Percentiles rank a stretch among this genome's conserved stretches.
Conservation (phyloP, 2,329 filamentous ascomycete genomes). For the Verticillium isaacii region DNA sequence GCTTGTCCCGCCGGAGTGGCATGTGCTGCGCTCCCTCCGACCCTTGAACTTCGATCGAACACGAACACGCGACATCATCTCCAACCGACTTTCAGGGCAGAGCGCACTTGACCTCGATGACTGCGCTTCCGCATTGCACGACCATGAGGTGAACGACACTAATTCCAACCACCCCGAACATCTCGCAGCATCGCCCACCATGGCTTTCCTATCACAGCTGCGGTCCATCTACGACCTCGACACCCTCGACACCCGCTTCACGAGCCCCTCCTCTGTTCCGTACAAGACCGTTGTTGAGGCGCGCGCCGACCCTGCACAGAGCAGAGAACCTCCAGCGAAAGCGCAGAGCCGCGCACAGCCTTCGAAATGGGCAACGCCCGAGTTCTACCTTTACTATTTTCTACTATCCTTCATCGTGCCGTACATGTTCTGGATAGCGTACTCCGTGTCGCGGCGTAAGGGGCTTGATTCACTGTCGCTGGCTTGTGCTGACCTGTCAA, state of each 20-base stretch:
- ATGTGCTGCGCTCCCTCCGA: background rate
- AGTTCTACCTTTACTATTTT: slow-evolving; percentile 79
- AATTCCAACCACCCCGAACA: background rate
- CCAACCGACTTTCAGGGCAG: background rate
- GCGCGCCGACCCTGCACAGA: slow-evolving; percentile 29
- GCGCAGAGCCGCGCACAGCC: slow-evolving; percentile 43
- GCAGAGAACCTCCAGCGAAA: slow-evolving; percentile 36
- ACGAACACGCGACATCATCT: background rate
- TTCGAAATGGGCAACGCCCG: slow-evolving; percentile 78
- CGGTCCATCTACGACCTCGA: slow-evolving; percentile 58
- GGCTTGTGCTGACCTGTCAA: background rate
- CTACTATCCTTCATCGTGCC: slow-evolving; percentile 65
- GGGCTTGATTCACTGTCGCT: slow-evolving; percentile 12
- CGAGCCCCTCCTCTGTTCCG: slow-evolving; percentile 63
- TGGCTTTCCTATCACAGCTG: slow-evolving; percentile 39
- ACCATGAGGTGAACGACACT: background rate
- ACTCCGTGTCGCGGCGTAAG: slow-evolving; percentile 77
- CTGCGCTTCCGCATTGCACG: background rate
- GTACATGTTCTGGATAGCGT: slow-evolving; percentile 86
- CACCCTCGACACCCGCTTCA: slow-evolving; percentile 60
- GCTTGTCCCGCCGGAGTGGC: background rate
- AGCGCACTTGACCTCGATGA: background rate
- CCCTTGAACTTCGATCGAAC: background rate
- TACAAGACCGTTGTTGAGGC: slow-evolving; percentile 54
- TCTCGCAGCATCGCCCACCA: slow-evolving; percentile 17